Conservation (phyloP, 345 rosid species). For the Bruguiera gymnorhiza region DNA sequence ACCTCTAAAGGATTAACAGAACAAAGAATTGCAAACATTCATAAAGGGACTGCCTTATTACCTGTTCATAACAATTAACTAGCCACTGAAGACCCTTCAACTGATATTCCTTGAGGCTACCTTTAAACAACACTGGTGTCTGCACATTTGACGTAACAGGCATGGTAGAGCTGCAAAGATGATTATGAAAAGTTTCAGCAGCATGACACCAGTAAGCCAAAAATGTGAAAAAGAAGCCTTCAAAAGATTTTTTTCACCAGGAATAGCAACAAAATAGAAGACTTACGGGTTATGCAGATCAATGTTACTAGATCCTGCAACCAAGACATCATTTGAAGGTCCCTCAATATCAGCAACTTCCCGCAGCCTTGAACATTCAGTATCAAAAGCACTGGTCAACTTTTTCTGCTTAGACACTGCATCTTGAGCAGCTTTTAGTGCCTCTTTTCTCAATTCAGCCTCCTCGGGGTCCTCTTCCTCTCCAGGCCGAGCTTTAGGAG, state of each 20-base stretch:
- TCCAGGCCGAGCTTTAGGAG: conserved; percentile 38
- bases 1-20: conserved; percentile 10
- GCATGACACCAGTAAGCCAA: neutral
- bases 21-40: neutral
- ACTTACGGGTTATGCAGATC: conserved; percentile 97
- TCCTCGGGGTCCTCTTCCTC: conserved; percentile 87
- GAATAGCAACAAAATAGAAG: conserved; percentile 19
- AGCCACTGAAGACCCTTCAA: conserved; percentile 99
- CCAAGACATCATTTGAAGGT: conserved; percentile 51
- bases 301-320: conserved; percentile 79
- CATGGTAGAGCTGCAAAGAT: conserved; percentile 87
- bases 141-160: conserved; percentile 95
- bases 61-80: conserved; percentile 99
- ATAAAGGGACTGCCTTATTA: conserved; percentile 21
- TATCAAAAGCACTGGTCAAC: conserved; percentile 85
- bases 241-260: neutral
- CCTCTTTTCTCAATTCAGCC: conserved; percentile 70
- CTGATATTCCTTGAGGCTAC: conserved; percentile 95
- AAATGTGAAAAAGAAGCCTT: neutral
- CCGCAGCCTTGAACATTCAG: conserved; percentile 74
- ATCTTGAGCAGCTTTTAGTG: conserved; percentile 86
- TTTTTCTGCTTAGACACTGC: conserved; percentile 96
- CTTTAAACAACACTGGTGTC: conserved; percentile 91
- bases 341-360: conserved; percentile 62
- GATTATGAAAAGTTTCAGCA: conserved; percentile 4